These are phyloP conservation scores for Cordia subcordata DNA, from an alignment of 257 asterid genomes.

Conservation along the genomic window DNA sequence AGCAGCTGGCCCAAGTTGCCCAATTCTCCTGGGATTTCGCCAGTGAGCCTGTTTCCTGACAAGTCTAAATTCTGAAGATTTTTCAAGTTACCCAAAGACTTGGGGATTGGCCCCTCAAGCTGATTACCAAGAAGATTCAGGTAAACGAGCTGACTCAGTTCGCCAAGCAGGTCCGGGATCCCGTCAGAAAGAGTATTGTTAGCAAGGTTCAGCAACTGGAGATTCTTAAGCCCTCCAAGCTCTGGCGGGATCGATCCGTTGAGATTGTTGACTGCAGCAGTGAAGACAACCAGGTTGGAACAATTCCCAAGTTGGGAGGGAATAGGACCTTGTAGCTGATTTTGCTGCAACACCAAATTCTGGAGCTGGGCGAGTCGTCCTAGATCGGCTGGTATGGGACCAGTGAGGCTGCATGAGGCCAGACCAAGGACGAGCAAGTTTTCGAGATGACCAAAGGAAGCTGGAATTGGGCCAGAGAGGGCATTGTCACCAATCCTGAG, in stretches of 20 bases:
- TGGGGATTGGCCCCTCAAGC: constrained; percentile 66
- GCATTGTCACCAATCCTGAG: constrained; percentile 74
- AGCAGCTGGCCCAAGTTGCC: constrained; percentile 44
- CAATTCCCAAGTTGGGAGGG: constrained; percentile 60
- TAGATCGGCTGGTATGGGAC: constrained; percentile 53
- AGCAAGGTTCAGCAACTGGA: constrained; percentile 57
- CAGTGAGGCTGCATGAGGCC: constrained; percentile 66
- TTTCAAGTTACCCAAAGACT: constrained; percentile 33
- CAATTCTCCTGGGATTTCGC: constrained; percentile 60
- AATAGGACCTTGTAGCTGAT: constrained; percentile 56
- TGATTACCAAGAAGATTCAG: constrained; percentile 66
- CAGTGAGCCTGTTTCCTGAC: constrained; percentile 61
- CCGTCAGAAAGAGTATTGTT: constrained; percentile 64
- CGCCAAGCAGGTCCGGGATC: constrained; percentile 51
- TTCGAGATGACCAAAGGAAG: constrained; percentile 41
- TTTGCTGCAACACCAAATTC: constrained; percentile 54
- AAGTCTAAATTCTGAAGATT: constrained; percentile 56
- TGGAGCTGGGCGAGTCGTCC: constrained; percentile 43
- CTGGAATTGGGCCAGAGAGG: constrained; percentile 62
- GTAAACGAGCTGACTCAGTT: constrained; percentile 40
- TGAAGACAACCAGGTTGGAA: constrained; percentile 48
- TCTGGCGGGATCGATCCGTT: constrained; percentile 65
- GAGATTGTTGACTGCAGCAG: constrained; percentile 56
- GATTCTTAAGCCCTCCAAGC: constrained; percentile 35
- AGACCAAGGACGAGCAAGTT: constrained; percentile 50